phyloP scores from a whole-genome alignment of 345 rosid genomes.

The Cardamine chenopodiifolia region DNA sequence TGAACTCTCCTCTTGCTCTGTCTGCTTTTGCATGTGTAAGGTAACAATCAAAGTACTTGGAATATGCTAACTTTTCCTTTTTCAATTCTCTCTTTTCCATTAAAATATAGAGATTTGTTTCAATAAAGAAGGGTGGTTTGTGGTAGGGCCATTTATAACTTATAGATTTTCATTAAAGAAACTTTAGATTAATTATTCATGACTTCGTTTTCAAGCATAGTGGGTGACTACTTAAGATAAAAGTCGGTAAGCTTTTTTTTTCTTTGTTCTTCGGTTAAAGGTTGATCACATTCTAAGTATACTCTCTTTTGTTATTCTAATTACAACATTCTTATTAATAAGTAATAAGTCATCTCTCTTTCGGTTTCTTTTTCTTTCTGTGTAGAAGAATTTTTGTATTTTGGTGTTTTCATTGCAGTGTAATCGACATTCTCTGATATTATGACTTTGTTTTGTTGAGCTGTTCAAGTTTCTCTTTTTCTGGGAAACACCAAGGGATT shows the following conservation, averaged over 20 bases:
- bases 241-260: slow-evolving; percentile 28
- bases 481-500: background rate
- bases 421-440: slow-evolving; percentile 11
- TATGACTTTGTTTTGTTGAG: too few species aligned
- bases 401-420: background rate
- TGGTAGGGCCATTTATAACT: slow-evolving; percentile 35
- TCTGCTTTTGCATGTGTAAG: slow-evolving; percentile 41
- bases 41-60: slow-evolving; percentile 37
- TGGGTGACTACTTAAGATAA: slow-evolving; percentile 48
- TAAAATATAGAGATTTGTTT: slow-evolving; percentile 13
- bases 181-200: slow-evolving; percentile 26
- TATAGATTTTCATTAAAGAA: slow-evolving; percentile 26
- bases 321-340: background rate
- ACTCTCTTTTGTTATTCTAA: slow-evolving; percentile 29
- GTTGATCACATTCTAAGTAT: slow-evolving; percentile 50
- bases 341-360: slow-evolving; percentile 36
- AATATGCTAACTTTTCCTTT: slow-evolving; percentile 40
- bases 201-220: slow-evolving; percentile 67
- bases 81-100: slow-evolving; percentile 10
- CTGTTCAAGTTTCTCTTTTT: background rate
- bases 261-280: slow-evolving; percentile 42
- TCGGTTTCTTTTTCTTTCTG: slow-evolving; percentile 18
- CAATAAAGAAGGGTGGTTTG: slow-evolving; percentile 20
- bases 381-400: background rate
- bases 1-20: background rate